Base-by-base conservation (phyloP, 768 basidiomycete species). In the Tylopilus rubrobrunneus region DNA sequence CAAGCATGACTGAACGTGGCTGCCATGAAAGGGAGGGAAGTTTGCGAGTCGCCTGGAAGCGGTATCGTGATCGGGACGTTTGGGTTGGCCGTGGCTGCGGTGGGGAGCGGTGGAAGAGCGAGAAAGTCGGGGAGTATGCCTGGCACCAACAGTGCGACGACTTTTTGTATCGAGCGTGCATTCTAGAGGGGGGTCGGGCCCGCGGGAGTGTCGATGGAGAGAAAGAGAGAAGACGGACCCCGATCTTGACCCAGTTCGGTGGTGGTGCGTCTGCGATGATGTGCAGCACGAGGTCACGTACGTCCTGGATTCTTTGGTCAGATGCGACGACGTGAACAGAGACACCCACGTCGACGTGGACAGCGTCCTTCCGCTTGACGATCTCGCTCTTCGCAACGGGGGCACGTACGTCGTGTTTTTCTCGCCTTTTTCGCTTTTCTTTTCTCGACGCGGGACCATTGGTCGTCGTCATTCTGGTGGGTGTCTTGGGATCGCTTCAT, bases 1-100 rank as follows among this genome's bases (percentile, higher is more conserved):
- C 89, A 92, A 14, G 92, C 93, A 73, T 97, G 92, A 53, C 89
- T 90, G 74, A 98, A 99, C 5, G 80, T 90, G 33, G 75, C 86
- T 39, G 81, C 81, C 55, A 84, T 86, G 73, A 81, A 98, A 3
- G 83, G 85, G 23, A 85, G 73, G 25, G 67, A 74, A 1, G 76
- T 70, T 19, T 59, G 60, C 43, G 71, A 68, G 21, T 61, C 62
- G 25, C 63, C 37, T 37, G 68, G 72, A 43, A 70, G 66, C 0
- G 77, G 76, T 49, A 80, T 72, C 12, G 73, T 61, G 39, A 86
- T 71, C 0, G 86, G 86, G 3, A 84, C 49, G 48, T 83, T 79
- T 0, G 82, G 76, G 29, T 81, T 78, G 8, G 73, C 63, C 0
- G 84, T 85, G 0, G 89, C 82, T 0, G 84, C 80, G 3, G 88